Percentiles rank a stretch among this genome's conserved stretches.
phyloP scores from a whole-genome alignment of 768 basidiomycete genomes.

The Dentipellis sp. region DNA sequence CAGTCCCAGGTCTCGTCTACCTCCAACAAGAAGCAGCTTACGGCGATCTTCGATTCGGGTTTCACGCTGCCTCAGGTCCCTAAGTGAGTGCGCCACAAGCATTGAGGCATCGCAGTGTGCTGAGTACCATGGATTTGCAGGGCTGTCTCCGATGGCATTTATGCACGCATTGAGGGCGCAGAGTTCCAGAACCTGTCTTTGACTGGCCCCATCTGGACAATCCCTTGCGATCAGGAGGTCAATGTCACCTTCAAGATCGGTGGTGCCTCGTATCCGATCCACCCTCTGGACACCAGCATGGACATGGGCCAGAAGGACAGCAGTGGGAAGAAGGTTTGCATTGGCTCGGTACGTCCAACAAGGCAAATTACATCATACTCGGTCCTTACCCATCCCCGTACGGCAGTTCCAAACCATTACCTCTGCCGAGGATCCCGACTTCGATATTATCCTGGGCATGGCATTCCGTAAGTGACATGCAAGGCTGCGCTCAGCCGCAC shows the following conservation, averaged over 20 bases:
- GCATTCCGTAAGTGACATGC: constrained; percentile 43
- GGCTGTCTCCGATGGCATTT: constrained; percentile 49
- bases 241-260: constrained; percentile 59
- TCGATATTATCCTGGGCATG: constrained; percentile 68
- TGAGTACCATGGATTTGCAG: constrained; percentile 22
- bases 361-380: background rate
- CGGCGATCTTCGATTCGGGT: constrained; percentile 61
- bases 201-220: constrained; percentile 42
- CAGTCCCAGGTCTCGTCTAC: constrained; percentile 33
- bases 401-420: constrained; percentile 60
- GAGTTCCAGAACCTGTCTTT: constrained; percentile 29
- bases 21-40: constrained; percentile 37
- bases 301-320: constrained; percentile 7
- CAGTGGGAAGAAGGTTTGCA: constrained; percentile 22
- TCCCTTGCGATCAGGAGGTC: constrained; percentile 57
- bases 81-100: constrained; percentile 24
- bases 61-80: constrained; percentile 60
- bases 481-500: background rate
- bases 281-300: constrained; percentile 52
- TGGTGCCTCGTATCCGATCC: constrained; percentile 47
- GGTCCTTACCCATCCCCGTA: constrained; percentile 14
- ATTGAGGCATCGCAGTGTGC: constrained; percentile 7
- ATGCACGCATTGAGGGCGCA: constrained; percentile 46
- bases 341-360: constrained; percentile 33
- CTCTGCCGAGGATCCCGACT: constrained; percentile 37